A percentile compares a stretch with the other conserved stretches of the same genome.
These are phyloP conservation scores for Macrolepiota fuliginosa DNA, from an alignment of 768 basidiomycete genomes.

Conservation along the genomic window DNA sequence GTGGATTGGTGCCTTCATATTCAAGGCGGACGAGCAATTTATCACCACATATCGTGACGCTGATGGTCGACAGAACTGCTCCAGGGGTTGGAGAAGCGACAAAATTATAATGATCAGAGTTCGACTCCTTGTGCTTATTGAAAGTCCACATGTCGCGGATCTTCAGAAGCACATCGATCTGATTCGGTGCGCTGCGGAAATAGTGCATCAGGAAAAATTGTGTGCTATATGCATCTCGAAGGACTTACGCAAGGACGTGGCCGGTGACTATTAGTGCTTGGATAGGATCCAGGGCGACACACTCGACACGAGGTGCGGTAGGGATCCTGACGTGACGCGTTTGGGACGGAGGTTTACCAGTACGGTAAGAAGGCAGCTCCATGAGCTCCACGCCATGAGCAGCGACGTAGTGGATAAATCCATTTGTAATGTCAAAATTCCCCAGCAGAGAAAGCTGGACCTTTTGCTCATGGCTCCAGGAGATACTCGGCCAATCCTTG, in stretches of 20 bases:
- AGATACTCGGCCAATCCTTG: constrained; percentile 46
- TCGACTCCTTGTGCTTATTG: constrained; percentile 40
- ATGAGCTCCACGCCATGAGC: constrained; percentile 41
- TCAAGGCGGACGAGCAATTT: constrained; percentile 43
- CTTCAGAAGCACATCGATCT: constrained; percentile 44
- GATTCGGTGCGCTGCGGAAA: constrained; percentile 35
- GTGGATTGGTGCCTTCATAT: constrained; percentile 30
- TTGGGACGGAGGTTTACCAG: constrained; percentile 37
- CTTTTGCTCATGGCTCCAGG: constrained; percentile 47
- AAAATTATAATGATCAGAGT: constrained; percentile 12
- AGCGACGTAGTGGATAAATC: constrained; percentile 45
- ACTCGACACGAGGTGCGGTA: constrained; percentile 39
- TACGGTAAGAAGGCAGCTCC: constrained; percentile 49
- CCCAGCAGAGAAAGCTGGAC: constrained; percentile 34
- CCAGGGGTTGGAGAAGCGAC: constrained; percentile 21
- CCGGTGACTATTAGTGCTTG: constrained; percentile 45
- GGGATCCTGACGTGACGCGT: constrained; percentile 45
- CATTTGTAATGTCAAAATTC: constrained; percentile 34
- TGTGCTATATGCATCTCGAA: not conserved
- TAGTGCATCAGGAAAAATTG: constrained; percentile 7
- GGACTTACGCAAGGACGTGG: constrained; percentile 37
- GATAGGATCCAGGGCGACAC: constrained; percentile 41
- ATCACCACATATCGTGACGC: constrained; percentile 39
- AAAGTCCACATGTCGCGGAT: constrained; percentile 57
- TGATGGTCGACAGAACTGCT: constrained; percentile 32